Conservation (phyloP, 192 early-diverging fungal genomes). For the Coemansia biformis region DNA sequence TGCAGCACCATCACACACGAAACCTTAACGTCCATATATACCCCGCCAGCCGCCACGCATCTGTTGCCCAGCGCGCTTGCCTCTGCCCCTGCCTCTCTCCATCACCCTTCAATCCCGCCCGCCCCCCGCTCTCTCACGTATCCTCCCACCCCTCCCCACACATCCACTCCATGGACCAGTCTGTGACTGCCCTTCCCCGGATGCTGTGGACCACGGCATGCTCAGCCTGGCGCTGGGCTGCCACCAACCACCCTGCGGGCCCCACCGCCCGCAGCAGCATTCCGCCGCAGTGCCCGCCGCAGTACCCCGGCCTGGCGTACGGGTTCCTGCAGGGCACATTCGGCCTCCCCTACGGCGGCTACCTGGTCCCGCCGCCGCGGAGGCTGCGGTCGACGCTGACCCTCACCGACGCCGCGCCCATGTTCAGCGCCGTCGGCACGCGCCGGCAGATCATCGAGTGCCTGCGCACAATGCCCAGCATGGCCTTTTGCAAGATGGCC, state of each 20-base stretch:
- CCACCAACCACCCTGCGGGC: too few species aligned
- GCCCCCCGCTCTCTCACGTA: not conserved
- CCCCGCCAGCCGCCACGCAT: too few species aligned
- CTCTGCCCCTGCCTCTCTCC: not conserved
- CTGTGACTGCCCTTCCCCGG: not conserved
- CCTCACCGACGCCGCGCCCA: constrained; percentile 12
- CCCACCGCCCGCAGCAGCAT: not conserved
- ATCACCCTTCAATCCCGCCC: not conserved
- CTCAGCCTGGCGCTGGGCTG: constrained; percentile 20
- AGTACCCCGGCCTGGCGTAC: constrained; percentile 26
- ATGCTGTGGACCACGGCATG: constrained; percentile 13
- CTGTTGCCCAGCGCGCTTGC: too few species aligned
- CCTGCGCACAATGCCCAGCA: constrained; percentile 15
- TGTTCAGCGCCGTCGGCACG: constrained; percentile 33
- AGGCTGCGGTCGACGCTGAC: constrained; percentile 11
- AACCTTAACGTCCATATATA: too few species aligned
- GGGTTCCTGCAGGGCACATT: constrained; percentile 32
- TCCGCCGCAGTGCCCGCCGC: constrained; percentile 10
- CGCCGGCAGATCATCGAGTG: constrained; percentile 21
- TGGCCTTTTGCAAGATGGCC: constrained; percentile 21
- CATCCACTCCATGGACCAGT: constrained; percentile 4
- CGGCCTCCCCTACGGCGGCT: constrained; percentile 29
- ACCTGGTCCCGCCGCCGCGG: constrained; percentile 11
- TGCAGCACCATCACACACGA: too few species aligned
- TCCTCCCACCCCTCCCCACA: not conserved